Conservation (phyloP, 2,329 filamentous ascomycete genomes). For the Ceratocystis lukuohia region DNA sequence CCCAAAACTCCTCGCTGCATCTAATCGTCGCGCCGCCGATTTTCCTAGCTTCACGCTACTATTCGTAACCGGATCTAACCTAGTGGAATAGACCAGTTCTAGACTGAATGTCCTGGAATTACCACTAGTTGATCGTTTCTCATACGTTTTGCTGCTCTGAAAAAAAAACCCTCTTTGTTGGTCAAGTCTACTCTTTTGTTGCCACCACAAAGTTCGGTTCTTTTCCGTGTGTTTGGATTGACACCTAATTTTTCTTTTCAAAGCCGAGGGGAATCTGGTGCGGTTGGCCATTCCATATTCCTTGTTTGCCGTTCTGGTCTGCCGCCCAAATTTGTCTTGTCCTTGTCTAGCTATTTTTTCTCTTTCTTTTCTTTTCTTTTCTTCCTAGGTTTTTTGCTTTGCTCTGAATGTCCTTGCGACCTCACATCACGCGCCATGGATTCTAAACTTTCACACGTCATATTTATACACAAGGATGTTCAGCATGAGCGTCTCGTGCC, state of each 20-base stretch:
- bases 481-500: slow-evolving; percentile 34
- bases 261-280: slow-evolving; percentile 7
- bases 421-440: slow-evolving; percentile 39
- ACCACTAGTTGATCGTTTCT: slow-evolving; percentile 7
- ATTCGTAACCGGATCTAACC: not conserved
- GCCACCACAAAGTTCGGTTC: not conserved
- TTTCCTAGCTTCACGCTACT: slow-evolving; percentile 15
- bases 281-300: slow-evolving; percentile 12
- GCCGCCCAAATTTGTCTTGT: slow-evolving; percentile 8
- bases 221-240: not conserved
- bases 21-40: slow-evolving; percentile 5
- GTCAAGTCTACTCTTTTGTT: not conserved
- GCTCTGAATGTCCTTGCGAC: slow-evolving; percentile 25
- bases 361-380: slow-evolving; percentile 31
- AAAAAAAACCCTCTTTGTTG: not conserved
- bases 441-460: slow-evolving; percentile 42
- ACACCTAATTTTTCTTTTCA: slow-evolving; percentile 4
- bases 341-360: not conserved
- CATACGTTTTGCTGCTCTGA: slow-evolving; percentile 1
- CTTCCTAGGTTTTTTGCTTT: not conserved
- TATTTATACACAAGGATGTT: slow-evolving; percentile 46
- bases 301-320: slow-evolving; percentile 11
- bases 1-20: not conserved
- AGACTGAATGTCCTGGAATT: slow-evolving; percentile 14
- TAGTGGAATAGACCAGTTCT: slow-evolving; percentile 12